Evolutionary conservation across 257 asterid species (phyloP).

Genomic region (Jaltomata sinuosa): DNA sequence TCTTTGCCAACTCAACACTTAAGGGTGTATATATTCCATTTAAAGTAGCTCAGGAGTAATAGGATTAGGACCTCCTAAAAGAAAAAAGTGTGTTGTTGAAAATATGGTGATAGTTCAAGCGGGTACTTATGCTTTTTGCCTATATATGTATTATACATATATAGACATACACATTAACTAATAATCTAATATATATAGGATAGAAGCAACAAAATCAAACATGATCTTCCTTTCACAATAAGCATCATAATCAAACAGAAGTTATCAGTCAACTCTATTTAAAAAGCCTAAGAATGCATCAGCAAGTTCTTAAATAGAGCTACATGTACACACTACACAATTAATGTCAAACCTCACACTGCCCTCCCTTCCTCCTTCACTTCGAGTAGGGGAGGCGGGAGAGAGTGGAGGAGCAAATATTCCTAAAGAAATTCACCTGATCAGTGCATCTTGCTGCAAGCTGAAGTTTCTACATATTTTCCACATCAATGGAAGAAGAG

Average conservation of each 20-base stretch:
- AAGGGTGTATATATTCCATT: too few species aligned
- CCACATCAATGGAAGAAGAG: neutral
- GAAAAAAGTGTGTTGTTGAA: too few species aligned
- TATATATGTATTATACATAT: too few species aligned
- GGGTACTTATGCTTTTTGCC: too few species aligned
- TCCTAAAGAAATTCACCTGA: neutral
- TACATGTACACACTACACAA: constrained; percentile 4
- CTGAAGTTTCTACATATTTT: constrained; percentile 12
- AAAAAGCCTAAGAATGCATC: neutral
- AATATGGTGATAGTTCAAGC: too few species aligned
- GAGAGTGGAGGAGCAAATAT: neutral
- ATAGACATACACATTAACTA: too few species aligned
- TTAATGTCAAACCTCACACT: neutral
- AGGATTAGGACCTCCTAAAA: too few species aligned
- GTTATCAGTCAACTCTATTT: neutral
- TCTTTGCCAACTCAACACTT: too few species aligned
- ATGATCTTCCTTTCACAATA: neutral
- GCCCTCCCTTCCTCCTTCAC: neutral
- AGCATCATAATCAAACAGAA: neutral
- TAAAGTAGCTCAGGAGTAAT: too few species aligned
- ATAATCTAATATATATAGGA: too few species aligned
- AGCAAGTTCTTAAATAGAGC: neutral
- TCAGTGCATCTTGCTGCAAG: constrained; percentile 1
- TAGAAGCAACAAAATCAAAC: neutral
- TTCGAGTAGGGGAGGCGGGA: neutral